Evolutionary conservation across 805 yeast species (phyloP).

Genomic region (Starmerella floricola): DNA sequence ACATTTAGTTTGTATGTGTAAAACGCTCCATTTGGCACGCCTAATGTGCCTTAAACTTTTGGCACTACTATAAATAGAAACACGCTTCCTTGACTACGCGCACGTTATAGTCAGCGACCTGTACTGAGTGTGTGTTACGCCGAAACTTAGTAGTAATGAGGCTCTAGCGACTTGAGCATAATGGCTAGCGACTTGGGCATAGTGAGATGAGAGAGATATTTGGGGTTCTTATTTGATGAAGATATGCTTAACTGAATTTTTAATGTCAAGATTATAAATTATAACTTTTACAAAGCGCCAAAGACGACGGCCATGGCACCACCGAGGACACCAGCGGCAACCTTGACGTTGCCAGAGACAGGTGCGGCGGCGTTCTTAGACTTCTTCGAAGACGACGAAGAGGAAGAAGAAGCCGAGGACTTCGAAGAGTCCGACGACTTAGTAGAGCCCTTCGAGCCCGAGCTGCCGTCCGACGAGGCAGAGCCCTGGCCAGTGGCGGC

Average conservation of each 20-base stretch:
- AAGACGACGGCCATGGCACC: conserved; percentile 18
- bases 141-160: too few relatives aligned
- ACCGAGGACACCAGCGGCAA: conserved; percentile 19
- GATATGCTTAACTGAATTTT: background rate
- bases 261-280: background rate
- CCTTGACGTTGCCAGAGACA: conserved; percentile 13
- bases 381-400: conserved; percentile 30
- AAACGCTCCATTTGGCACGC: too few relatives aligned
- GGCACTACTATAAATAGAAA: too few relatives aligned
- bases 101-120: too few relatives aligned
- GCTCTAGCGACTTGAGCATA: too few relatives aligned
- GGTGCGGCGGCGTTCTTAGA: conserved; percentile 34
- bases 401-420: conserved; percentile 17
- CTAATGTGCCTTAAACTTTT: too few relatives aligned
- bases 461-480: conserved; percentile 9
- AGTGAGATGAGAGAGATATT: too few relatives aligned
- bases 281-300: conserved; percentile 17
- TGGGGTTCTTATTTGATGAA: too few relatives aligned
- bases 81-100: too few relatives aligned
- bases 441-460: conserved; percentile 11
- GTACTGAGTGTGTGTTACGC: too few relatives aligned
- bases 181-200: too few relatives aligned
- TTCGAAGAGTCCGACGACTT: conserved; percentile 22
- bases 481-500: conserved; percentile 3
- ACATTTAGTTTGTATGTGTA: too few relatives aligned